phyloP scores from a whole-genome alignment of 2,329 filamentous ascomycete species.

The Madurella mycetomatis region DNA sequence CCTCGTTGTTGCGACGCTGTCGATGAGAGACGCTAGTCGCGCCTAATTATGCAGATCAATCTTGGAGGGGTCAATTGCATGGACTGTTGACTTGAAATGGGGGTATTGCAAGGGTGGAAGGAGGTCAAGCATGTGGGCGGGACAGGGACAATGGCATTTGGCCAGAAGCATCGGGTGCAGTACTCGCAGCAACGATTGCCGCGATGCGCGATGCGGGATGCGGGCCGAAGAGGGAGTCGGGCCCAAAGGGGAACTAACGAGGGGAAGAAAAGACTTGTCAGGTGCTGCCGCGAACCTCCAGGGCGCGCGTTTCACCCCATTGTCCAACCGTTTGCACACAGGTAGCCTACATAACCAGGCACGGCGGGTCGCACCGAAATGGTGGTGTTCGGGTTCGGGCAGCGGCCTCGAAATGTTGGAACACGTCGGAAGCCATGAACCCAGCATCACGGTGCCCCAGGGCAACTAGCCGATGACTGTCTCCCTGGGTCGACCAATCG shows the following conservation, averaged over 20 bases:
- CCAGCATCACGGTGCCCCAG: constrained; percentile 7
- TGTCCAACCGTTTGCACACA: constrained; percentile 19
- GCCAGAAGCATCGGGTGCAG: constrained; percentile 2
- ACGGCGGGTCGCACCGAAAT: constrained; percentile 13
- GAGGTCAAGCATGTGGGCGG: constrained; percentile 1
- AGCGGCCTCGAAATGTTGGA: constrained; percentile 17
- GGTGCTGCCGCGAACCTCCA: background rate
- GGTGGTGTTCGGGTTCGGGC: constrained; percentile 19
- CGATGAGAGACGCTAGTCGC: background rate
- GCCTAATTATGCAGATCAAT: constrained; percentile 1
- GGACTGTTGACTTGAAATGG: constrained; percentile 3
- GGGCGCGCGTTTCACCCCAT: constrained; percentile 14
- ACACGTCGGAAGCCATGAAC: constrained; percentile 15
- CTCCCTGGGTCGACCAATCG: constrained; percentile 16
- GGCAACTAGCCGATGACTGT: constrained; percentile 14
- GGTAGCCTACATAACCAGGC: background rate
- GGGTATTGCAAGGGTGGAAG: constrained; percentile 5
- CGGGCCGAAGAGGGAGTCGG: constrained; percentile 9
- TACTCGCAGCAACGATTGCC: constrained; percentile 10
- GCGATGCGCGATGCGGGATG: constrained; percentile 1
- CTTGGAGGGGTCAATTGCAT: constrained; percentile 14
- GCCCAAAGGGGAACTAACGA: constrained; percentile 2
- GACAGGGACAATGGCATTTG: constrained; percentile 10
- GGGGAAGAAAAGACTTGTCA: constrained; percentile 18
- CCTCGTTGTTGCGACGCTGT: constrained; percentile 5